Percentiles rank a stretch among this genome's conserved stretches.
Evolutionary conservation across 1,139 yeast genomes (phyloP).

Genomic region (Debaryomyces sp.): DNA sequence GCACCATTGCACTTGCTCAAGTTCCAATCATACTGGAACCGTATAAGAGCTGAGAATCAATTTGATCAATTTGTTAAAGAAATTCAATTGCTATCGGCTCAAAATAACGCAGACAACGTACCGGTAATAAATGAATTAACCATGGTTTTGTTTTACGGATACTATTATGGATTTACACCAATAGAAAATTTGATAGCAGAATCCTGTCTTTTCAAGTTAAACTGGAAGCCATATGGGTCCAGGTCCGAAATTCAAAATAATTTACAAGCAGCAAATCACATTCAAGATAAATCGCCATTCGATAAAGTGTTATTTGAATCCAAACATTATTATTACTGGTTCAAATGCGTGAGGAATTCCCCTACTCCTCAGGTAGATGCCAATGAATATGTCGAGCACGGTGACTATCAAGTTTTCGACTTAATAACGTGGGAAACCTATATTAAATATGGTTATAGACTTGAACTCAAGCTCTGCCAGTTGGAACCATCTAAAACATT

Average conservation of each 20-base stretch:
- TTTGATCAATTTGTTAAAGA: conserved; percentile 39
- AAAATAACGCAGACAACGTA: conserved; percentile 23
- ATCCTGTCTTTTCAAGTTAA: conserved; percentile 39
- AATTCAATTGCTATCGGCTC: conserved; percentile 27
- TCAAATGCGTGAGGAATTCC: conserved; percentile 31
- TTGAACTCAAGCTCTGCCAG: conserved; percentile 35
- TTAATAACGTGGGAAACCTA: conserved; percentile 47
- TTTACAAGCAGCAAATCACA: not conserved
- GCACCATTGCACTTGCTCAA: conserved; percentile 42
- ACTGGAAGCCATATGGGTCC: conserved; percentile 46
- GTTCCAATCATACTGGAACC: conserved; percentile 51
- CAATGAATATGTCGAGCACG: conserved; percentile 27
- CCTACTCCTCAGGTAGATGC: conserved; percentile 19
- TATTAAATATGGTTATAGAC: conserved; percentile 40
- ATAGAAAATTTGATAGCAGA: conserved; percentile 52
- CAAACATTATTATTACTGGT: conserved; percentile 36
- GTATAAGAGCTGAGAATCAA: conserved; percentile 44
- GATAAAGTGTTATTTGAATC: conserved; percentile 10
- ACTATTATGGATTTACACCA: conserved; percentile 58
- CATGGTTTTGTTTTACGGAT: conserved; percentile 60
- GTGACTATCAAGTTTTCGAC: conserved; percentile 50
- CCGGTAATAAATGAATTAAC: conserved; percentile 37
- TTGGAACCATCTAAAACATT: conserved; percentile 28
- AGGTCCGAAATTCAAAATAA: conserved; percentile 6
- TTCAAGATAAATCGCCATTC: not conserved